A percentile compares a stretch with the other conserved stretches of the same genome.
Evolutionary conservation across 306 rosid species (phyloP).

Genomic region (Hippophae rhamnoides): DNA sequence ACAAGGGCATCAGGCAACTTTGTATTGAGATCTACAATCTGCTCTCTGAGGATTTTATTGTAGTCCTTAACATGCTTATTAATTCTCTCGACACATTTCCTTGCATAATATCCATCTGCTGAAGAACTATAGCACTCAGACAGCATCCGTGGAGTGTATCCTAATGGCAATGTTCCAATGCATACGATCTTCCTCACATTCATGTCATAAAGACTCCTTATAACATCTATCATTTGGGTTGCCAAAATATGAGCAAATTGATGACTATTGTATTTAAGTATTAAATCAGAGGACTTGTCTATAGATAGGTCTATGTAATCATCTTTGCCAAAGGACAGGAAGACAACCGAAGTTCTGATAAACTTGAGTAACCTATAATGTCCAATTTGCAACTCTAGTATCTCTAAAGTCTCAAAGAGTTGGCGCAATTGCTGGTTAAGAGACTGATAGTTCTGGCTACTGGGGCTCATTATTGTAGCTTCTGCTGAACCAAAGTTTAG

Average conservation of each 20-base stretch:
- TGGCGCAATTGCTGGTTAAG: constrained; percentile 82
- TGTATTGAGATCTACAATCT: constrained; percentile 30
- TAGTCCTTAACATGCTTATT: constrained; percentile 50
- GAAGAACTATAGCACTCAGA: constrained; percentile 16
- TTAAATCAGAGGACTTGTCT: constrained; percentile 26
- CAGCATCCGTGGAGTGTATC: constrained; percentile 55
- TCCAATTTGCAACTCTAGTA: constrained; percentile 46
- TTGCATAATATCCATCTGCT: constrained; percentile 9
- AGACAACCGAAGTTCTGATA: constrained; percentile 52
- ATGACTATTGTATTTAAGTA: constrained; percentile 11
- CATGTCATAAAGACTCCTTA: constrained; percentile 49
- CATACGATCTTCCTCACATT: constrained; percentile 64
- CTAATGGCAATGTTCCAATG: constrained; percentile 64
- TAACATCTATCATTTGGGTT: constrained; percentile 49
- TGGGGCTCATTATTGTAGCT: constrained; percentile 62
- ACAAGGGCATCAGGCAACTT: constrained; percentile 43
- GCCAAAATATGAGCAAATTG: constrained; percentile 48
- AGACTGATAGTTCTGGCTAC: constrained; percentile 60
- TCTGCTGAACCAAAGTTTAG: constrained; percentile 76
- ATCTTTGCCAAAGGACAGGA: constrained; percentile 75
- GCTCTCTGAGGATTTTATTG: constrained; percentile 39
- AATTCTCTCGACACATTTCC: constrained; percentile 41
- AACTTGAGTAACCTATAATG: constrained; percentile 32
- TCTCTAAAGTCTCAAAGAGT: constrained; percentile 56
- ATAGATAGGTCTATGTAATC: constrained; percentile 53